phyloP scores from a whole-genome alignment of 1,284 basidiomycete genomes.

The Afroboletus lepidellus region DNA sequence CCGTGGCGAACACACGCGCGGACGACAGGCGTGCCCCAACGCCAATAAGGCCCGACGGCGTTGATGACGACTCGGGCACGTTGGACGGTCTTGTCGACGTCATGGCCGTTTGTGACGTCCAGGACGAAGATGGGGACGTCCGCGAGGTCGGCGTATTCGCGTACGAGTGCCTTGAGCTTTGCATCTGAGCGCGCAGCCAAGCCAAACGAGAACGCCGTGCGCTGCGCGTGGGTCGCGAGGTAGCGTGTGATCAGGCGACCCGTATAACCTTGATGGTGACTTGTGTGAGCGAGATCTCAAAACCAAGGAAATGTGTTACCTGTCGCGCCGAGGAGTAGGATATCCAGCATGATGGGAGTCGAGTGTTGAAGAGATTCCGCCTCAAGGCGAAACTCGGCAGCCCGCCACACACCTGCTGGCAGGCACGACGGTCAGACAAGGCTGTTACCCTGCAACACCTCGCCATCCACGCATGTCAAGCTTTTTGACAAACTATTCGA shows the following conservation, averaged over 20 bases:
- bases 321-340: conserved; percentile 65
- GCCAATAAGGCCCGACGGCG: conserved; percentile 64
- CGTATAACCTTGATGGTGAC: conserved; percentile 49
- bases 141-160: conserved; percentile 39
- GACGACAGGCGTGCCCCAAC: conserved; percentile 64
- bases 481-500: not conserved
- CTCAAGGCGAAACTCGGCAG: not conserved
- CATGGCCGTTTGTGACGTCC: conserved; percentile 47
- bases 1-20: conserved; percentile 44
- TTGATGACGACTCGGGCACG: conserved; percentile 63
- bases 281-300: conserved; percentile 2
- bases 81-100: conserved; percentile 55
- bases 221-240: conserved; percentile 57
- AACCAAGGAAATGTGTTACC: conserved; percentile 30
- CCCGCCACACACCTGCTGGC: conserved; percentile 8
- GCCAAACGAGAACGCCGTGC: conserved; percentile 56
- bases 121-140: conserved; percentile 47
- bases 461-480: conserved; percentile 15
- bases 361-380: conserved; percentile 4
- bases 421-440: not conserved
- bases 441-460: conserved; percentile 11
- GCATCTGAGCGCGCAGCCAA: conserved; percentile 58
- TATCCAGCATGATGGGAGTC: conserved; percentile 41
- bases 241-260: conserved; percentile 64
- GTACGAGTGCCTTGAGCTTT: conserved; percentile 50